These are phyloP conservation scores for Trametes versicolor DNA, from an alignment of 1,284 basidiomycete species.

Conservation along the genomic window DNA sequence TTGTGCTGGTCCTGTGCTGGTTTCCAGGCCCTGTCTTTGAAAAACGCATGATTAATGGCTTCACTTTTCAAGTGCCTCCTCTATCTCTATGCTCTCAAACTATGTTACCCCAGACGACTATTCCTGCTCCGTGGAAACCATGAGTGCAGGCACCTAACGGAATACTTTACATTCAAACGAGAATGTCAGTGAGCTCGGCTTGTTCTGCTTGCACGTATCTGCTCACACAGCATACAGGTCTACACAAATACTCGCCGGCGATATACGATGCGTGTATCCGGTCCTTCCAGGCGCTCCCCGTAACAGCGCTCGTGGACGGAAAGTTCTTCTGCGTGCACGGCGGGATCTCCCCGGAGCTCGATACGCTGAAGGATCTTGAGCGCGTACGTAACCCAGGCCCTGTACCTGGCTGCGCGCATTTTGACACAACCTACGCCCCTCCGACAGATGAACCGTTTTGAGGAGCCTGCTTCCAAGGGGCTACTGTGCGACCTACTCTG, in stretches of 20 bases:
- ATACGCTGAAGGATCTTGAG: constrained; percentile 84
- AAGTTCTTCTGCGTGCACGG: constrained; percentile 99
- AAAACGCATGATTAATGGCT: background rate
- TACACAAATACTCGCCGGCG: constrained; percentile 90
- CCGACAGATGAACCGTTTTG: constrained; percentile 85
- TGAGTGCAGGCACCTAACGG: constrained; percentile 46
- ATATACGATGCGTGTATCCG: constrained; percentile 93
- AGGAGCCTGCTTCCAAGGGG: constrained; percentile 93
- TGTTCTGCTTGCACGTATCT: background rate
- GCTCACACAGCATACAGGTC: constrained; percentile 57
- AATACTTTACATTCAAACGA: constrained; percentile 47
- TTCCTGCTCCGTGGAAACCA: constrained; percentile 46
- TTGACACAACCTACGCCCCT: constrained; percentile 10
- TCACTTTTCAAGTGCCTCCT: constrained; percentile 36
- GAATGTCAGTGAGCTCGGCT: constrained; percentile 37
- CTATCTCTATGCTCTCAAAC: constrained; percentile 44
- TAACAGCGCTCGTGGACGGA: constrained; percentile 94
- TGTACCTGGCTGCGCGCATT: background rate
- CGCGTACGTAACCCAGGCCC: constrained; percentile 55
- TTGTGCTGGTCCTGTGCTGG: background rate
- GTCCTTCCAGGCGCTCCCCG: constrained; percentile 92
- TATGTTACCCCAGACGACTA: constrained; percentile 42
- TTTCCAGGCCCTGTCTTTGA: background rate
- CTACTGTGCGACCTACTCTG: constrained; percentile 96
- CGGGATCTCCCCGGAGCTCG: constrained; percentile 91